These are phyloP conservation scores for Stereocaulon alpinum DNA, from an alignment of 495 filamentous ascomycete species.

Conservation along the genomic window DNA sequence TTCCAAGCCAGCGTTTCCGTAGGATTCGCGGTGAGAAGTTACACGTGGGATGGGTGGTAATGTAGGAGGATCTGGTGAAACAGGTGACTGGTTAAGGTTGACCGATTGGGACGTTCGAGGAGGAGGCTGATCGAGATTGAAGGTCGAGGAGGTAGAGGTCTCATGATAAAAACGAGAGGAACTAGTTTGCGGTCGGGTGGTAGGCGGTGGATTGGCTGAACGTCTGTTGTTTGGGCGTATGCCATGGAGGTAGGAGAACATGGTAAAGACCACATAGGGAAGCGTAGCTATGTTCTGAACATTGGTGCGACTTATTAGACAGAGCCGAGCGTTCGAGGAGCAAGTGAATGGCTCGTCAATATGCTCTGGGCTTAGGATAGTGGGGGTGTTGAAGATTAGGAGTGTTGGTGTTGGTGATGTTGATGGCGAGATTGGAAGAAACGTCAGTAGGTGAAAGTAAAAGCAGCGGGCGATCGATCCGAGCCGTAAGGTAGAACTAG, in stretches of 20 bases:
- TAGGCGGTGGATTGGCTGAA: constrained; percentile 21
- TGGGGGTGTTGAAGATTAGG: background rate
- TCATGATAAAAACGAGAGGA: constrained; percentile 11
- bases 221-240: constrained; percentile 28
- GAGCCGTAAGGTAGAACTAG: too few relatives aligned
- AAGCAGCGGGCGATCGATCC: constrained; percentile 1
- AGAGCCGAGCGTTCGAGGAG: background rate
- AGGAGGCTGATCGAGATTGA: constrained; percentile 2
- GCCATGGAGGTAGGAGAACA: constrained; percentile 33
- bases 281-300: background rate
- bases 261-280: constrained; percentile 16
- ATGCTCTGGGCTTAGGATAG: background rate
- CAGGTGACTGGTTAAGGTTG: constrained; percentile 21
- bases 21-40: constrained; percentile 24
- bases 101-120: constrained; percentile 7
- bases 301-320: background rate
- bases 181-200: constrained; percentile 7
- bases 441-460: background rate
- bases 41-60: constrained; percentile 34
- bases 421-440: constrained; percentile 1
- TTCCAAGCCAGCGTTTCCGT: background rate
- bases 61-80: constrained; percentile 28
- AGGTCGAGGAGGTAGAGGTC: constrained; percentile 2
- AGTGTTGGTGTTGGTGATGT: background rate
- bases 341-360: background rate